These are phyloP conservation scores for Solanum bukasovii DNA, from an alignment of 257 asterid genomes.

Conservation along the genomic window DNA sequence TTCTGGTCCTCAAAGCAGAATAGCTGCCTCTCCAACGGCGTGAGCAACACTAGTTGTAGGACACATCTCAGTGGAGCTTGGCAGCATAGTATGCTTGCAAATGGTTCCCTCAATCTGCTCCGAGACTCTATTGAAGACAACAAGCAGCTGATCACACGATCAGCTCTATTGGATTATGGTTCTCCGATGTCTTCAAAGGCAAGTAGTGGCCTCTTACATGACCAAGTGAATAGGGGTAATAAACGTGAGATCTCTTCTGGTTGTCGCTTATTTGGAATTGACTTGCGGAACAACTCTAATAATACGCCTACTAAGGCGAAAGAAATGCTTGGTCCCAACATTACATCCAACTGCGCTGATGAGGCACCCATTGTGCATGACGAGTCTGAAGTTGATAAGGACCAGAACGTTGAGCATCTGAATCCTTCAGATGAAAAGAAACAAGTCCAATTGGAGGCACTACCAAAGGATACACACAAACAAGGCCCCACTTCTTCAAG, in stretches of 20 bases:
- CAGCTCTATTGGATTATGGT: constrained; percentile 19
- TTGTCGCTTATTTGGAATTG: constrained; percentile 63
- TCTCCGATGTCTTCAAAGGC: constrained; percentile 42
- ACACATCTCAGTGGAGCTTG: constrained; percentile 21
- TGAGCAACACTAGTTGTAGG: constrained; percentile 2
- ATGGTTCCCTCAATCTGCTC: constrained; percentile 27
- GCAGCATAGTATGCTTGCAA: constrained; percentile 16
- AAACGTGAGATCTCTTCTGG: constrained; percentile 28
- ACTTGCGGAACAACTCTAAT: constrained; percentile 44
- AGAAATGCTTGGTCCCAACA: constrained; percentile 7
- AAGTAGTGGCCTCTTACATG: constrained; percentile 17
- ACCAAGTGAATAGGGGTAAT: constrained; percentile 27
- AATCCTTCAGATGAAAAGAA: constrained; percentile 27
- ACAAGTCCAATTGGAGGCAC: constrained; percentile 16
- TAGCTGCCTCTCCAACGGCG: not conserved
- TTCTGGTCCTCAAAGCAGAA: constrained; percentile 42
- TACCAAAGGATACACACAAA: constrained; percentile 26
- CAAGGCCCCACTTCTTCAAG: constrained; percentile 37
- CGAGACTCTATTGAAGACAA: constrained; percentile 33
- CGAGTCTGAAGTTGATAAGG: constrained; percentile 16
- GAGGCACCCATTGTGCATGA: not conserved
- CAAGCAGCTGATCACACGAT: constrained; percentile 14
- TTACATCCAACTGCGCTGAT: not conserved
- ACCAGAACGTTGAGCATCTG: constrained; percentile 9
- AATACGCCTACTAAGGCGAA: constrained; percentile 13